Conservation (phyloP, 2,329 filamentous ascomycete species). For the Fusarium veterinarium region DNA sequence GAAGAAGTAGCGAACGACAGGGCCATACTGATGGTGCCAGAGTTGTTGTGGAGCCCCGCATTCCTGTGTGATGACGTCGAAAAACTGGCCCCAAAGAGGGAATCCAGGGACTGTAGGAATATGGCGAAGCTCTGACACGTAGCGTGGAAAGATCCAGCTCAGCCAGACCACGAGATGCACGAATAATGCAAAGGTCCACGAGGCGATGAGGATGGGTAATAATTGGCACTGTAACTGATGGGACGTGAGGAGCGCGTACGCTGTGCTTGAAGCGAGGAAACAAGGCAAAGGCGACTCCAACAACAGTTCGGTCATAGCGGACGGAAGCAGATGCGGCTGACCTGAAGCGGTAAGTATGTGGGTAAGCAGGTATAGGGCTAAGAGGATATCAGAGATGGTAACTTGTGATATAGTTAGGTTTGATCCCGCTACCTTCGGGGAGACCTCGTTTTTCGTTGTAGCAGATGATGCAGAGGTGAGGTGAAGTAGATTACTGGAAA, state of each 20-base stretch:
- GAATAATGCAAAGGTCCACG: not conserved
- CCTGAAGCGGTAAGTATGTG: not conserved
- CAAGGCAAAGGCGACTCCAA: not conserved
- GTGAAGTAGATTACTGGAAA: not conserved
- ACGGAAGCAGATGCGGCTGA: not conserved
- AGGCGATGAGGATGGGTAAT: not conserved
- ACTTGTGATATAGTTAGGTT: not conserved
- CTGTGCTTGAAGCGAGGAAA: not conserved
- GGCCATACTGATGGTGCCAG: not conserved
- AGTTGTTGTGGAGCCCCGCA: not conserved
- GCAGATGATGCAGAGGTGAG: too few relatives aligned
- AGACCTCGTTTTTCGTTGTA: too few relatives aligned
- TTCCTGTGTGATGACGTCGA: not conserved
- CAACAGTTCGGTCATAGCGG: not conserved
- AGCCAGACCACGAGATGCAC: not conserved
- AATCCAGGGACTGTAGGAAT: not conserved
- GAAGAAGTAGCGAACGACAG: not conserved
- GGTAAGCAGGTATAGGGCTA: not conserved
- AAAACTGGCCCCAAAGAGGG: not conserved
- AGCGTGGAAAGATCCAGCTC: not conserved
- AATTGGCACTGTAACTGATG: not conserved
- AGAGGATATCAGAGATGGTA: not conserved
- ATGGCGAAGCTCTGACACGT: not conserved
- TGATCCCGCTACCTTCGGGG: too few relatives aligned
- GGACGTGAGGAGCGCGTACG: not conserved